A percentile compares a stretch with the other conserved stretches of the same genome.
phyloP scores from a whole-genome alignment of 2,329 filamentous ascomycete species.

The Ceratocystis albifundus region DNA sequence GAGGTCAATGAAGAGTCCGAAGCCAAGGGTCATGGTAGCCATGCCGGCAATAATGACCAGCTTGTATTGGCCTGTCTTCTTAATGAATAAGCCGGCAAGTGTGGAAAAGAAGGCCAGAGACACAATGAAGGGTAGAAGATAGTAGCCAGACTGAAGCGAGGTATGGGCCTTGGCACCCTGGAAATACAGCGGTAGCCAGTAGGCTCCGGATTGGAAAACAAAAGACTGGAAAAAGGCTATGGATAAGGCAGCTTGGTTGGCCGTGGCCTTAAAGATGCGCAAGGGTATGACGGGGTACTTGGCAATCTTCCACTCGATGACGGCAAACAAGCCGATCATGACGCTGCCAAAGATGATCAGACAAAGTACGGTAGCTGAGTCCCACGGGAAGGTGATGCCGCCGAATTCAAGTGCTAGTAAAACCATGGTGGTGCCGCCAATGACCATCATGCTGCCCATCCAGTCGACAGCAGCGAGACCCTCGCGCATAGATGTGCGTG shows the following conservation, averaged over 20 bases:
- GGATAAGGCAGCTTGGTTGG: slow-evolving; percentile 53
- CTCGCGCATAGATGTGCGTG: slow-evolving; percentile 48
- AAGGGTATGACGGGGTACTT: slow-evolving; percentile 69
- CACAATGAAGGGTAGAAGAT: slow-evolving; percentile 59
- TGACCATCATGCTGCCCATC: slow-evolving; percentile 46
- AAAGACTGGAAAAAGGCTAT: slow-evolving; percentile 63
- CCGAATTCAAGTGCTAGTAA: slow-evolving; percentile 79
- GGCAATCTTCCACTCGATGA: slow-evolving; percentile 63
- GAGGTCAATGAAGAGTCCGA: slow-evolving; percentile 52
- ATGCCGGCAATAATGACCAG: slow-evolving; percentile 49
- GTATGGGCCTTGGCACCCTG: slow-evolving; percentile 59
- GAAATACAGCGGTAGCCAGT: slow-evolving; percentile 79
- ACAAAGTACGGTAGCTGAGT: slow-evolving; percentile 61
- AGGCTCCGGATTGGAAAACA: slow-evolving; percentile 65
- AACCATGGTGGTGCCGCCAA: slow-evolving; percentile 73
- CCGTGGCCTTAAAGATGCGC: slow-evolving; percentile 53
- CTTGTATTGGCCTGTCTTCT: slow-evolving; percentile 55
- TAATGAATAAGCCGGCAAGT: slow-evolving; percentile 44
- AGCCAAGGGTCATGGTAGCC: slow-evolving; percentile 50
- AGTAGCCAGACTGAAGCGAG: slow-evolving; percentile 62
- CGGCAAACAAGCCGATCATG: slow-evolving; percentile 52
- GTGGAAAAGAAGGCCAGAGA: slow-evolving; percentile 54
- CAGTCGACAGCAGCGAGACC: slow-evolving; percentile 55
- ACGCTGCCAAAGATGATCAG: slow-evolving; percentile 62
- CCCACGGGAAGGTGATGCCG: slow-evolving; percentile 64